Conservation (phyloP, 2,329 filamentous ascomycete genomes). For the Aspergillus sclerotialis region DNA sequence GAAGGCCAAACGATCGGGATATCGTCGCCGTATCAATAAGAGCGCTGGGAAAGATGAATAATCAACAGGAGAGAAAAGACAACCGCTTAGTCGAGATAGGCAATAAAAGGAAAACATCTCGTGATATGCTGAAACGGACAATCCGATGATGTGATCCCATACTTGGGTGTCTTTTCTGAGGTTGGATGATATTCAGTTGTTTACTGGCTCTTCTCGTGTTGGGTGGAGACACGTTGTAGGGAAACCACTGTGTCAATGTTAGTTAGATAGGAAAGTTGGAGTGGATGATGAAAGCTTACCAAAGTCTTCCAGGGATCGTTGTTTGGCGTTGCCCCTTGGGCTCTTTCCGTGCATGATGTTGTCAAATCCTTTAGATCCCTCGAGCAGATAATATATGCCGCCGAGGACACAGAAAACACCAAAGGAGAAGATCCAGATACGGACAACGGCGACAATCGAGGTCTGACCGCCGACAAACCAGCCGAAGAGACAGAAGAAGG, state of each 20-base stretch:
- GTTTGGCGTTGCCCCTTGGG: conserved; percentile 70
- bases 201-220: conserved; percentile 75
- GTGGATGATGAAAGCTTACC: conserved; percentile 53
- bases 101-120: no score
- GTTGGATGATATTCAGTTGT: no score
- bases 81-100: no score
- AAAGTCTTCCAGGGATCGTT: conserved; percentile 82
- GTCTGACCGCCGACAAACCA: conserved; percentile 67
- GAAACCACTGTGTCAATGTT: conserved; percentile 65
- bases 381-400: conserved; percentile 71
- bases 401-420: conserved; percentile 82
- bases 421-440: conserved; percentile 87
- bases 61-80: no score
- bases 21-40: no score
- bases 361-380: conserved; percentile 75
- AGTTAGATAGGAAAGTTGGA: conserved; percentile 41
- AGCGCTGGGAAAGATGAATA: no score
- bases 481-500: conserved; percentile 78
- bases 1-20: no score
- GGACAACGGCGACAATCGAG: conserved; percentile 75
- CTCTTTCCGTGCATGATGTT: conserved; percentile 91
- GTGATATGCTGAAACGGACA: no score
- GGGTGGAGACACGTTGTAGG: conserved; percentile 80
- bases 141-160: no score
- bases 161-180: no score